phyloP scores from a whole-genome alignment of 768 basidiomycete genomes.

The Tricholomella constricta region DNA sequence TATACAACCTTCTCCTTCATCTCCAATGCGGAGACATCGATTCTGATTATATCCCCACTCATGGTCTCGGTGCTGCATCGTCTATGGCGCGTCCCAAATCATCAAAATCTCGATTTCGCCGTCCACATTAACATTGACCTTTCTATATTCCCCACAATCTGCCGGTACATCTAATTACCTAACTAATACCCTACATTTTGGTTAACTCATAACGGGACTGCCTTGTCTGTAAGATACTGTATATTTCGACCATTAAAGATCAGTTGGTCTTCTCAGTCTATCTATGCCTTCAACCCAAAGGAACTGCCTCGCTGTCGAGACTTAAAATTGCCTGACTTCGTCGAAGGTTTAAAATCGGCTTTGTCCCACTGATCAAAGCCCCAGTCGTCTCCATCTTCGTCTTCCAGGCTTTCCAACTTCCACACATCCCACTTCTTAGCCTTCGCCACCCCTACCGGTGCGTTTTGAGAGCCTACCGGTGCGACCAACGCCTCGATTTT shows the following conservation, averaged over 20 bases:
- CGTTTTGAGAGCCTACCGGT: slow-evolving; percentile 2
- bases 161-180: neutral
- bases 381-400: slow-evolving; percentile 40
- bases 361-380: slow-evolving; percentile 53
- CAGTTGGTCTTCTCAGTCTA: neutral
- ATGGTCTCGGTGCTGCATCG: slow-evolving; percentile 74
- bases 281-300: slow-evolving; percentile 4
- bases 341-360: neutral
- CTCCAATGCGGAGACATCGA: slow-evolving; percentile 79
- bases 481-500: slow-evolving; percentile 49
- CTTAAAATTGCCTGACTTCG: neutral
- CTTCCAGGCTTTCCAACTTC: slow-evolving; percentile 40
- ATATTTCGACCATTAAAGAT: neutral
- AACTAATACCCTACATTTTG: slow-evolving; percentile 1
- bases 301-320: neutral
- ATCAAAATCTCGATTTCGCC: slow-evolving; percentile 60
- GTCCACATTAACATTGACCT: slow-evolving; percentile 32
- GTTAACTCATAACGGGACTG: neutral
- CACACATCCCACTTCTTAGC: slow-evolving; percentile 44
- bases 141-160: neutral
- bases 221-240: neutral
- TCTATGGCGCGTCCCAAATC: slow-evolving; percentile 45
- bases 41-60: slow-evolving; percentile 71
- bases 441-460: slow-evolving; percentile 1
- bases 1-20: slow-evolving; percentile 80